Percentiles rank a stretch among this genome's conserved stretches.
Evolutionary conservation across 139 green algal genomes (phyloP).

Genomic region (Penium margaritaceum): DNA sequence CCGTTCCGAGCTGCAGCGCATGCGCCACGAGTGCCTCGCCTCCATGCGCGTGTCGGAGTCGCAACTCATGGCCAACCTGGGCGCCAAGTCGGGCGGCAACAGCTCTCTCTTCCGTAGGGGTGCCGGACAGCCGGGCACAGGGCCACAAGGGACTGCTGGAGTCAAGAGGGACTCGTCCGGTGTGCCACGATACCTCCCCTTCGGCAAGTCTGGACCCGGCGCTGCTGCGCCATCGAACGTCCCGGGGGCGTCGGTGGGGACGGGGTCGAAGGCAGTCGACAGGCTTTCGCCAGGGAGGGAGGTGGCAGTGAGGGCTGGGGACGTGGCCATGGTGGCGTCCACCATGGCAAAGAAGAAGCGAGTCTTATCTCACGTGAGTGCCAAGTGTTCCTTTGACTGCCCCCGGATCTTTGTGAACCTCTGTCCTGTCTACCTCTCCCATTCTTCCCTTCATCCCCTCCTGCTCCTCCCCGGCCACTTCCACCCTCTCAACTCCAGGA

Average conservation of each 20-base stretch:
- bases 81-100: no score
- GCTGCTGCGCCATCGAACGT: no score
- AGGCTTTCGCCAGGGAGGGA: no score
- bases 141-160: neutral
- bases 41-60: slow-evolving; percentile 1
- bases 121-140: neutral
- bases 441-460: neutral
- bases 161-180: neutral
- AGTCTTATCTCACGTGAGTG: slow-evolving; percentile 34
- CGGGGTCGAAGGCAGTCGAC: no score
- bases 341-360: slow-evolving; percentile 41
- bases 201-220: no score
- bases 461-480: no score
- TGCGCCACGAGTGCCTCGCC: slow-evolving; percentile 16
- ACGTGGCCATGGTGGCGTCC: slow-evolving; percentile 11
- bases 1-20: slow-evolving; percentile 13
- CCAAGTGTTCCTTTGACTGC: neutral
- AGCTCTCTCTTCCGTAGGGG: neutral
- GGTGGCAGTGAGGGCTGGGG: no score
- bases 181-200: neutral
- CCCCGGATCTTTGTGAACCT: neutral
- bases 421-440: neutral
- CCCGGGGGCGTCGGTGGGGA: no score
- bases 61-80: no score
- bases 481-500: no score